Evolutionary conservation across 78 protist species (phyloP).

Genomic region (Chrysochromulina tobinii): DNA sequence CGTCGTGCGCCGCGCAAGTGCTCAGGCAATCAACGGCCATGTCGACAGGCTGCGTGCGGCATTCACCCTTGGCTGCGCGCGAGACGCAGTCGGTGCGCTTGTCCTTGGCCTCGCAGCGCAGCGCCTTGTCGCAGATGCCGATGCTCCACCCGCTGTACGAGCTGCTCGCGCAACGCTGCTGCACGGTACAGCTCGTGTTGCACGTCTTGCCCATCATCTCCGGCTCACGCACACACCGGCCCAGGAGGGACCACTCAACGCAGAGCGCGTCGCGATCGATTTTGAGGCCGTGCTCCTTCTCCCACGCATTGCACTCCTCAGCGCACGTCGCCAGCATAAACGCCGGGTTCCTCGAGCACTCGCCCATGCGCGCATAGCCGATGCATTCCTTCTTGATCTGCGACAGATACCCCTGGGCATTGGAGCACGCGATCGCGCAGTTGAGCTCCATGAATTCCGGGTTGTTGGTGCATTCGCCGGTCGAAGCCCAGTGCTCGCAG

Average conservation of each 20-base stretch:
- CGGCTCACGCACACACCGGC: neutral
- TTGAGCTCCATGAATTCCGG: neutral
- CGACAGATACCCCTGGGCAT: neutral
- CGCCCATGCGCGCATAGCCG: neutral
- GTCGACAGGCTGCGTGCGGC: neutral
- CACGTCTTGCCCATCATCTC: neutral
- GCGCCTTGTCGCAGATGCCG: conserved; percentile 14
- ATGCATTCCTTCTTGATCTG: neutral
- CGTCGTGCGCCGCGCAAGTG: neutral
- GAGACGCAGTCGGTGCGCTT: neutral
- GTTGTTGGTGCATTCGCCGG: neutral
- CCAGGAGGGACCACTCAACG: neutral
- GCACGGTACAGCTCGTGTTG: conserved; percentile 1
- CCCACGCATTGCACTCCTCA: neutral
- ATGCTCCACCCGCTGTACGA: neutral
- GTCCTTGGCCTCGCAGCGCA: conserved; percentile 7
- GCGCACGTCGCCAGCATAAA: neutral
- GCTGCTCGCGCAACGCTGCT: neutral
- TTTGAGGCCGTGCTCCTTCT: neutral
- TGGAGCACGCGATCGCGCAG: neutral
- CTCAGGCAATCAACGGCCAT: neutral
- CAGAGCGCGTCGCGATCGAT: neutral
- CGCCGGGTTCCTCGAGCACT: conserved; percentile 18
- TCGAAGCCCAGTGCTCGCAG: neutral
- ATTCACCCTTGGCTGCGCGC: neutral